Percentiles rank a stretch among this genome's conserved stretches.
phyloP scores from a whole-genome alignment of 2,329 filamentous ascomycete genomes.

The Sporothrix brunneoviolacea region DNA sequence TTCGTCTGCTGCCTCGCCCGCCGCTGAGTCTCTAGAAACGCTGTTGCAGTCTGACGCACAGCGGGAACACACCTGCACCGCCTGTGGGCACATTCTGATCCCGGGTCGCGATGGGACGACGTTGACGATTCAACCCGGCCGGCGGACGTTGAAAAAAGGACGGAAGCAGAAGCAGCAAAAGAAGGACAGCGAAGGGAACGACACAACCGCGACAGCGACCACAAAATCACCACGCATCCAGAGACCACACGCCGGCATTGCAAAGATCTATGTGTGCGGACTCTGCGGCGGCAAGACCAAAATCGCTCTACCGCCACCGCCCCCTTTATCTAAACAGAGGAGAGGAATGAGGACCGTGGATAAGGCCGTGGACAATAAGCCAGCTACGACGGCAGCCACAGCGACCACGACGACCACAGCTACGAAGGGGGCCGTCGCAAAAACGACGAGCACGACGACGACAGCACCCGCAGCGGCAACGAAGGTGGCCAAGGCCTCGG shows the following conservation, averaged over 20 bases:
- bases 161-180: not conserved
- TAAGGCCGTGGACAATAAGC: slow-evolving; percentile 20
- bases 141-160: slow-evolving; percentile 22
- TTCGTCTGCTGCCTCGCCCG: not conserved
- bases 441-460: not conserved
- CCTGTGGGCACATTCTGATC: slow-evolving; percentile 56
- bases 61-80: slow-evolving; percentile 48
- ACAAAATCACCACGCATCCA: not conserved
- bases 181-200: not conserved
- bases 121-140: slow-evolving; percentile 30
- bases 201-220: not conserved
- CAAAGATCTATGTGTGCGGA: slow-evolving; percentile 39
- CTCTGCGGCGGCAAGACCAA: slow-evolving; percentile 39
- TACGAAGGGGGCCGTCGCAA: not conserved
- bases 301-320: slow-evolving; percentile 34
- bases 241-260: slow-evolving; percentile 20
- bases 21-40: slow-evolving; percentile 26
- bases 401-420: not conserved
- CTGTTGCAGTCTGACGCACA: slow-evolving; percentile 37
- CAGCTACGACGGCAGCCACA: slow-evolving; percentile 18
- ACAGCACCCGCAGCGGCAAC: slow-evolving; percentile 3
- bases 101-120: slow-evolving; percentile 37
- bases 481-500: slow-evolving; percentile 20
- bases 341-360: not conserved
- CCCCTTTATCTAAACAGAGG: slow-evolving; percentile 21